Evolutionary conservation across 371 early-diverging fungal species (phyloP), one percentile per base, ranked within the genome.

Genomic region (Apophysomyces trapeziformis): DNA sequence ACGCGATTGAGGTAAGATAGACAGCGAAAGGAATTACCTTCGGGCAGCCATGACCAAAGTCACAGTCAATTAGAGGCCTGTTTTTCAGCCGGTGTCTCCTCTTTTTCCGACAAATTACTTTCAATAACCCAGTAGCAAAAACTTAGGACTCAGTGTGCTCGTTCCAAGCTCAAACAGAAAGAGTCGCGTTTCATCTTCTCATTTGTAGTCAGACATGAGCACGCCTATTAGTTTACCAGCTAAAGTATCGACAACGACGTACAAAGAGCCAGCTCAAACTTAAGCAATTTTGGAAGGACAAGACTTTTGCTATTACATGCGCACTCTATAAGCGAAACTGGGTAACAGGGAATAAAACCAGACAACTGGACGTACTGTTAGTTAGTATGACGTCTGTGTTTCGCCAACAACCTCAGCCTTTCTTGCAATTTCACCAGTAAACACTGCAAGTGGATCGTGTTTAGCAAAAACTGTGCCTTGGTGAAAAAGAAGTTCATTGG

Each of bases 261-360:
- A 75, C 57, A 61, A 66, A 5, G 82, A 79, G 5, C 90, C 92
- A 1, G 90, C 93, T 16, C 92, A 92, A 70, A 95, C 96, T 0
- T 96, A 93, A 73, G 96, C 96, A 13, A 96, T 94, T 72, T 85
- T 96, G 11, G 93, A 94, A 74, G 93, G 94, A 35, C 87, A 90
- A 11, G 87, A 89, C 18, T 89, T 92, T 66, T 90, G 90, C 62
- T 95, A 93, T 72, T 94, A 91, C 64, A 88, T 95, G 63, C 87
- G 89, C 59, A 90, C 90, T 8, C 78, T 94, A 4, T 87, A 89
- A 63, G 89, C 93, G 2, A 85, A 88, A 14, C 70, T 96, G 54
- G 96, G 96, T 7, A 83, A 94, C 85, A 85, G 65, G 84, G 86
- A 11, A 80, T 80, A 11, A 75, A 83, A 26, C 73, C 74, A 13